Base-by-base conservation (phyloP, 306 rosid species). In the Phaseolus lunatus region DNA sequence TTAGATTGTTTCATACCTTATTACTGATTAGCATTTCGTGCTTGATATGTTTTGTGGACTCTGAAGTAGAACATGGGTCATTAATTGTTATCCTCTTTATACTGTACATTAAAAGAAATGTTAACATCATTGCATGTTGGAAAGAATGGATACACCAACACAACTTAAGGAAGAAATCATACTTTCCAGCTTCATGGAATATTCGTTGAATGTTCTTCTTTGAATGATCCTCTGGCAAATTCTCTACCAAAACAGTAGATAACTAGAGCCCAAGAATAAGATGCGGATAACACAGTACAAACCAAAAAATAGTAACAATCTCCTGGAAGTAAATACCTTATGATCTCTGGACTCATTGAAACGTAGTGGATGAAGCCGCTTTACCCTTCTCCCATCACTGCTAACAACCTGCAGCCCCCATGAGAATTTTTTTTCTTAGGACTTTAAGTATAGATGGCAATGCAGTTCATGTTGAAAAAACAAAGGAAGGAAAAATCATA, bases 241-340 rank as follows among this genome's bases (percentile, higher is more conserved):
- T 88, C 84, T 96, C 99, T 72, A 84, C 97, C 90, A 96, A 77
- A 81, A 96, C 97, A 88, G 99, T 96, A 78, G 18, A 93, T 80
- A 86, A 87, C 99, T 96, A 73, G 82, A 86, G 77, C 65, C 84
- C 88, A 78, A 78, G 81, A 67, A 84, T 87, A 83, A 92, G 88
- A 76, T 12, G 35, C 83, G 24, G 33, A 80, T 65, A 76, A 62
- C 33, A 72, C 27, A 61, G 11, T 29, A 53, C 7, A 63, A 43
- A 73, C 69, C 8, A 78, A 15, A 26, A 9, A 24, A 26, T 41
- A 16, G 35, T 50, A 77, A 41, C 47, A 82, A 63, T 50, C 63
- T 82, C 80, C 45, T 57, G 67, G 37, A 72, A 76, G 63, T 59
- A 81, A 73, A 50, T 87, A 96, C 99, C 99, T 93, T 87, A 54